phyloP scores from a whole-genome alignment of 352 stramenopile genomes.

The Plasmopara muralis region DNA sequence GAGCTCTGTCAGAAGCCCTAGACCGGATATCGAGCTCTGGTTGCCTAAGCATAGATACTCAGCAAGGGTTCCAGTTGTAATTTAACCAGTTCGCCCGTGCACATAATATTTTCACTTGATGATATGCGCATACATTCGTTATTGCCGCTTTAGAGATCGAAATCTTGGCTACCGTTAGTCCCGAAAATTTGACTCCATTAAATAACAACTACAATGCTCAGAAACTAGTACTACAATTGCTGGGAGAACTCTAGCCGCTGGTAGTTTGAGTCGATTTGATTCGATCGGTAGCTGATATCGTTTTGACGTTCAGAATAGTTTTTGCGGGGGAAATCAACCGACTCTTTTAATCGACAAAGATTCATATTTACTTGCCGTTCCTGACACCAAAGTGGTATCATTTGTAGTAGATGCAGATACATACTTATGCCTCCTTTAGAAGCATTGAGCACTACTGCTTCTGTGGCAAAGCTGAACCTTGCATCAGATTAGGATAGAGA shows the following conservation, averaged over 20 bases:
- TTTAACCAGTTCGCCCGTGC: too few relatives aligned
- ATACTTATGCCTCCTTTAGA: background rate
- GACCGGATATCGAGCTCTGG: background rate
- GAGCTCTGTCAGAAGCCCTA: background rate
- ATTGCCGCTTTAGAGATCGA: too few relatives aligned
- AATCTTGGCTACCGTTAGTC: background rate
- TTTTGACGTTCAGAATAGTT: background rate
- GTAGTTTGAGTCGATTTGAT: background rate
- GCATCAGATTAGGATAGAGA: background rate
- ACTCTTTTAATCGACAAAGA: background rate
- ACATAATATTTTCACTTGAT: too few relatives aligned
- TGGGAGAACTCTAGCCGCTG: background rate
- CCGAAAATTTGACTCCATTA: too few relatives aligned
- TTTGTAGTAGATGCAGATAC: background rate
- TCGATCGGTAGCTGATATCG: background rate
- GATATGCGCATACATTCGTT: too few relatives aligned
- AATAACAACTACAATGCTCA: background rate
- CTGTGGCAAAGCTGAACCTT: background rate
- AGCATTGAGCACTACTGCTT: background rate
- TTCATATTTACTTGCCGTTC: background rate
- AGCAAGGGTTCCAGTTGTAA: background rate
- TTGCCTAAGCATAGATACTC: background rate
- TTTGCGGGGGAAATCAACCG: background rate
- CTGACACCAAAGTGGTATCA: background rate
- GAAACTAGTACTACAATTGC: background rate